Conservation (phyloP, 129 eudicot species). For the Artemisia annua region DNA sequence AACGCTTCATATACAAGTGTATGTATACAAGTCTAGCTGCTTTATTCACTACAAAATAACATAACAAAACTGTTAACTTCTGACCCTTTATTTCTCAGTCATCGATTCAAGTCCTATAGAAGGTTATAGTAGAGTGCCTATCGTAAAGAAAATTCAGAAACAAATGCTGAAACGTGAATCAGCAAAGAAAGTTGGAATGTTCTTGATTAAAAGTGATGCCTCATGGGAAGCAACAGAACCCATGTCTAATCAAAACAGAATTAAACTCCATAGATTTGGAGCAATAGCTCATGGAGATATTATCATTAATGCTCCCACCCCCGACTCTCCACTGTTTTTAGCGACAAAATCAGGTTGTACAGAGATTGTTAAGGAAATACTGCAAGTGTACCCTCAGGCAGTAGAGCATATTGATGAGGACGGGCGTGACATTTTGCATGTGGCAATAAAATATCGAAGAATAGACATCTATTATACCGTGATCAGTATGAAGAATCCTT, state of each 20-base stretch:
- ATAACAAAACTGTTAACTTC: background rate
- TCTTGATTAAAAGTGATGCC: constrained; percentile 7
- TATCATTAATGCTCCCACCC: background rate
- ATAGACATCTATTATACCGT: constrained; percentile 17
- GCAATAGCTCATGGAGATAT: background rate
- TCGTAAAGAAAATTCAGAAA: constrained; percentile 15
- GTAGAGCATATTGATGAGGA: constrained; percentile 30
- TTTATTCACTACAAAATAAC: background rate
- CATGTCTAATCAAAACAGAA: background rate
- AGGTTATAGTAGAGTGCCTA: constrained; percentile 15
- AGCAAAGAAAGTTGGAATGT: constrained; percentile 11
- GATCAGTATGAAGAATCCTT: constrained; percentile 24
- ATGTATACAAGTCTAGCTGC: background rate
- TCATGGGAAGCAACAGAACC: constrained; percentile 25
- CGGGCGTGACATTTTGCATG: constrained; percentile 34
- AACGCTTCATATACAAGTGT: background rate
- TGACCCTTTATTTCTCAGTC: background rate
- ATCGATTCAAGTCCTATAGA: background rate
- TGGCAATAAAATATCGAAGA: constrained; percentile 31
- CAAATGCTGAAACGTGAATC: constrained; percentile 14
- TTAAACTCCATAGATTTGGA: background rate
- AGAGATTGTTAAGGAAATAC: constrained; percentile 23
- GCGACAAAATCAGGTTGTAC: constrained; percentile 23
- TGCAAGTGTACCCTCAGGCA: constrained; percentile 26
- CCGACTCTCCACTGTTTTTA: constrained; percentile 21